Evolutionary conservation across 2,329 filamentous ascomycete genomes (phyloP).

Genomic region (Penicillium decumbens): DNA sequence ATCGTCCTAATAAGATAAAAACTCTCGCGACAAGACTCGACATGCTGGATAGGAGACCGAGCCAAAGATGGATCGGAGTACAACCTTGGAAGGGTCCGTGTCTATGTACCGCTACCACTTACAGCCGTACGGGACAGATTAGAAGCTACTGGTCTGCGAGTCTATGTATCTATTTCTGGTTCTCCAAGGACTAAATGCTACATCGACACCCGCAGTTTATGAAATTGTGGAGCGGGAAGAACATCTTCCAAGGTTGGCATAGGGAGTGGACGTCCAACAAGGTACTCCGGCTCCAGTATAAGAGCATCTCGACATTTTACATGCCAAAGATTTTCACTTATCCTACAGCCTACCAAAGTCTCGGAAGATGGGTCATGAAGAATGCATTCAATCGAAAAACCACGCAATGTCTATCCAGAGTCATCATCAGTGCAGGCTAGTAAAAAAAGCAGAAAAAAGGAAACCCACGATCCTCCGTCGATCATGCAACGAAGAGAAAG

Average conservation of each 20-base stretch:
- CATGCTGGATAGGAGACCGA: too few relatives aligned
- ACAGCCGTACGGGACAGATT: too few relatives aligned
- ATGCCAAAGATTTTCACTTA: not conserved
- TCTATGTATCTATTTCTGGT: too few relatives aligned
- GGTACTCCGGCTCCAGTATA: not conserved
- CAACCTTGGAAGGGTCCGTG: too few relatives aligned
- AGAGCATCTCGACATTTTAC: not conserved
- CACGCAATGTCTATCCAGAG: constrained; percentile 24
- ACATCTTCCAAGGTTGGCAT: not conserved
- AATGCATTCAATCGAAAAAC: constrained; percentile 21
- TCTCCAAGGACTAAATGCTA: too few relatives aligned
- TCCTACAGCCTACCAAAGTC: not conserved
- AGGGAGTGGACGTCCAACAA: not conserved
- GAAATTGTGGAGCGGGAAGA: not conserved
- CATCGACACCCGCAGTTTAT: not conserved
- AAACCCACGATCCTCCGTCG: constrained; percentile 1
- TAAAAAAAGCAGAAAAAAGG: constrained; percentile 11
- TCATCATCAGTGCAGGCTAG: constrained; percentile 25
- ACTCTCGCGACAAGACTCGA: too few relatives aligned
- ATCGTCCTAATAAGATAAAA: too few relatives aligned
- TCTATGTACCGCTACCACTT: too few relatives aligned
- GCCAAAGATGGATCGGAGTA: too few relatives aligned
- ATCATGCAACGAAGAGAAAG: not conserved
- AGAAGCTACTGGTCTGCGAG: too few relatives aligned
- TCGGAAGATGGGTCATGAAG: constrained; percentile 1